These are phyloP conservation scores for Salix caprea DNA, from an alignment of 345 rosid genomes.

Conservation along the genomic window DNA sequence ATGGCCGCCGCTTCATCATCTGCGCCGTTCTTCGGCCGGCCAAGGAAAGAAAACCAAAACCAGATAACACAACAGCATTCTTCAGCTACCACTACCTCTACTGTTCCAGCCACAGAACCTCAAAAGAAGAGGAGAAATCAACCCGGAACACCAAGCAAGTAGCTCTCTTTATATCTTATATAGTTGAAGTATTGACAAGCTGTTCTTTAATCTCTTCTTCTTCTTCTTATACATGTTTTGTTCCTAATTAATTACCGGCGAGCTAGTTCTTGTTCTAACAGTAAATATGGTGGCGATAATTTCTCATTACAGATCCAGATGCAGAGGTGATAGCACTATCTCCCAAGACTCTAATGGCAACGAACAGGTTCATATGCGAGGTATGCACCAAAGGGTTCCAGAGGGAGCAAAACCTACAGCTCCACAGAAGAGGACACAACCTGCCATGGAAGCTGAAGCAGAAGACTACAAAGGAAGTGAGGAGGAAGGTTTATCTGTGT, in stretches of 20 bases:
- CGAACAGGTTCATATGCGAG: conserved; percentile 28
- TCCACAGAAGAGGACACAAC: conserved; percentile 28
- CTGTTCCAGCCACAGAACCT: conserved; percentile 3
- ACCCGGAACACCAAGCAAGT: conserved; percentile 28
- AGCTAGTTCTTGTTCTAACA: not conserved
- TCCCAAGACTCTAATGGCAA: conserved; percentile 28
- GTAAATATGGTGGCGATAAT: not conserved
- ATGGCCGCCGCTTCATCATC: conserved; percentile 26
- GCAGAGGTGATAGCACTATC: conserved; percentile 28
- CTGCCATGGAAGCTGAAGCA: conserved; percentile 29
- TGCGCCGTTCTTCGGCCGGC: not conserved
- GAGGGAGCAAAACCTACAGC: conserved; percentile 24
- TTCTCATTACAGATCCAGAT: conserved; percentile 24
- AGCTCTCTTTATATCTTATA: not conserved
- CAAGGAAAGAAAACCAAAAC: conserved; percentile 15
- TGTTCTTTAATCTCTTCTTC: not conserved
- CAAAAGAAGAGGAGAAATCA: conserved; percentile 25
- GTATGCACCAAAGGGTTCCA: conserved; percentile 29
- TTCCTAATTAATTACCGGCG: not conserved
- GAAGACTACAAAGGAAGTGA: conserved; percentile 25
- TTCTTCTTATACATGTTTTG: not conserved
- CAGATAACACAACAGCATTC: conserved; percentile 10
- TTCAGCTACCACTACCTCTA: conserved; percentile 10
- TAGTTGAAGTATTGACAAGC: not conserved
- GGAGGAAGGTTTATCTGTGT: conserved; percentile 22